Evolutionary conservation across 306 rosid species (phyloP).

Genomic region (Mimosa bimucronata): DNA sequence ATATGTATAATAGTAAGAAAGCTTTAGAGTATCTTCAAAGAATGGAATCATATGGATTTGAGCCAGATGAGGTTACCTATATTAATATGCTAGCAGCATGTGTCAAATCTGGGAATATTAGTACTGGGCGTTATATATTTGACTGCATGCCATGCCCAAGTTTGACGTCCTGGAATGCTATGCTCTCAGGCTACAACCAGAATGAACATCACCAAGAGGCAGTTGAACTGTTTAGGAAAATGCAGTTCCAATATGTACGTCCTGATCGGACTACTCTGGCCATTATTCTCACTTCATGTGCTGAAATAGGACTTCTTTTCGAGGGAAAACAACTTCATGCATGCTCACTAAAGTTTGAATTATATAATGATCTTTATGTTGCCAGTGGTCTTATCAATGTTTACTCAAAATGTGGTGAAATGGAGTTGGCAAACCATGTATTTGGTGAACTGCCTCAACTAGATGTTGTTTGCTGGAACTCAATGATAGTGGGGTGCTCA

Average conservation of each 20-base stretch:
- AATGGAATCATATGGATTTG: conserved; percentile 58
- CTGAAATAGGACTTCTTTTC: conserved; percentile 58
- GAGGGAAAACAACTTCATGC: conserved; percentile 74
- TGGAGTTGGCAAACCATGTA: conserved; percentile 53
- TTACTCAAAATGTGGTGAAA: conserved; percentile 74
- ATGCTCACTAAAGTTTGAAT: conserved; percentile 50
- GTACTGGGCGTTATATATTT: conserved; percentile 66
- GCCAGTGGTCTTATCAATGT: conserved; percentile 73
- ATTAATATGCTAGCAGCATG: conserved; percentile 70
- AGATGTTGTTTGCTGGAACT: conserved; percentile 84
- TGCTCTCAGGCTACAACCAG: conserved; percentile 70
- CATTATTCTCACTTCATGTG: conserved; percentile 67
- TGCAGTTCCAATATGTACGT: conserved; percentile 62
- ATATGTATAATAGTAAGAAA: conserved; percentile 45
- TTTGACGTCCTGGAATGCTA: conserved; percentile 79
- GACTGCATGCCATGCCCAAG: conserved; percentile 62
- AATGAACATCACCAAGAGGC: conserved; percentile 59
- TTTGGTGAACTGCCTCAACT: conserved; percentile 53
- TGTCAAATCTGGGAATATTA: conserved; percentile 67
- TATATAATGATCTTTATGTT: conserved; percentile 56
- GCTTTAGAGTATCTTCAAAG: conserved; percentile 55
- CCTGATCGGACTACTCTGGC: conserved; percentile 74
- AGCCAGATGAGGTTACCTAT: conserved; percentile 73
- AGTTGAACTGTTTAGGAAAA: conserved; percentile 58
- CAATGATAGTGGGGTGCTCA: conserved; percentile 73